A percentile compares a stretch with the other conserved stretches of the same genome.
phyloP scores from a whole-genome alignment of 148 eudicot genomes.

The Cornus controversa region DNA sequence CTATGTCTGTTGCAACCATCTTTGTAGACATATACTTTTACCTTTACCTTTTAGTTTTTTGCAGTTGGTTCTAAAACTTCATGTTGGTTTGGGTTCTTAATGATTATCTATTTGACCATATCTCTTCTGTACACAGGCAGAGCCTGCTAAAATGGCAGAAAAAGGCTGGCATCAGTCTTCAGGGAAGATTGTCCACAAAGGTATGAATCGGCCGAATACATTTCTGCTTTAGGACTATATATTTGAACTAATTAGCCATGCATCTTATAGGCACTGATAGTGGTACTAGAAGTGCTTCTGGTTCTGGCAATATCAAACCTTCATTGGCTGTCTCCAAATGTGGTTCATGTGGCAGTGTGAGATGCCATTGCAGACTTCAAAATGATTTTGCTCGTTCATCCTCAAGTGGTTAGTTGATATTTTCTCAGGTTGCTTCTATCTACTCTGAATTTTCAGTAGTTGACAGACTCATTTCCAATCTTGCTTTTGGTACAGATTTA shows the following conservation, averaged over 20 bases:
- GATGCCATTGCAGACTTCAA: slow-evolving; percentile 25
- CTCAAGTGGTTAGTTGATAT: slow-evolving; percentile 26
- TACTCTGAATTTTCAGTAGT: background rate
- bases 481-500: slow-evolving; percentile 24
- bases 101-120: background rate
- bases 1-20: background rate
- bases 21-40: no score
- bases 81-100: background rate
- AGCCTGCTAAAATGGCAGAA: slow-evolving; percentile 19
- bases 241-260: slow-evolving; percentile 28
- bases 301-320: slow-evolving; percentile 19
- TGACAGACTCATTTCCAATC: background rate
- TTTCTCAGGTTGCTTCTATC: slow-evolving; percentile 12
- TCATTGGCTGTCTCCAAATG: slow-evolving; percentile 14
- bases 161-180: background rate
- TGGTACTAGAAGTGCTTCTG: slow-evolving; percentile 23
- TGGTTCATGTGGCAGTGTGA: slow-evolving; percentile 26
- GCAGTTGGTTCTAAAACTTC: background rate
- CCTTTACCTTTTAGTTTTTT: background rate
- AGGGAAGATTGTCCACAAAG: slow-evolving; percentile 19
- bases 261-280: slow-evolving; percentile 31
- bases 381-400: slow-evolving; percentile 16
- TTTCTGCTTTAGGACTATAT: slow-evolving; percentile 22
- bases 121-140: slow-evolving; percentile 21
- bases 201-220: slow-evolving; percentile 32